Evolutionary conservation across 2,329 filamentous ascomycete species (phyloP).

Genomic region (Colletotrichum falcatum): DNA sequence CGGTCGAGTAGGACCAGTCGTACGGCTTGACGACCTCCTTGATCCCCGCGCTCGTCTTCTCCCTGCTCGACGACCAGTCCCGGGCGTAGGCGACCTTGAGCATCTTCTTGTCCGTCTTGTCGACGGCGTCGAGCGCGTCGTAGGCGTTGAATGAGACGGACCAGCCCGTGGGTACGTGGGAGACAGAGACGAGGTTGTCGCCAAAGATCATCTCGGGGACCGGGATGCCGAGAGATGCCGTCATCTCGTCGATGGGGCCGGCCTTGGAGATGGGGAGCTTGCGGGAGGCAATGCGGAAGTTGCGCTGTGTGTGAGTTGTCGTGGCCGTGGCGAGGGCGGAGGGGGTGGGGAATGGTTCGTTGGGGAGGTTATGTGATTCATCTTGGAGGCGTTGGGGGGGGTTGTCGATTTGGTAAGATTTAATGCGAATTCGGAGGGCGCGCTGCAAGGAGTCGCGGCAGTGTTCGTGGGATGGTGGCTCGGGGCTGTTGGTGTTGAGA

Average conservation of each 20-base stretch:
- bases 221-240: slow-evolving; percentile 81
- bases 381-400: slow-evolving; percentile 41
- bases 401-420: slow-evolving; percentile 9
- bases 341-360: slow-evolving; percentile 68
- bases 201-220: slow-evolving; percentile 99
- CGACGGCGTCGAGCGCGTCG: slow-evolving; percentile 89
- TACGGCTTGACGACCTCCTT: slow-evolving; percentile 95
- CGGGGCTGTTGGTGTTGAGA: slow-evolving; percentile 1
- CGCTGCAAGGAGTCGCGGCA: background rate
- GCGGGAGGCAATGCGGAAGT: slow-evolving; percentile 82
- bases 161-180: slow-evolving; percentile 83
- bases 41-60: slow-evolving; percentile 86
- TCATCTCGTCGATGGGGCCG: slow-evolving; percentile 88
- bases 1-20: slow-evolving; percentile 97
- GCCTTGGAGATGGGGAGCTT: slow-evolving; percentile 97
- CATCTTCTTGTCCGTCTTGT: slow-evolving; percentile 93
- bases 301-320: slow-evolving; percentile 67
- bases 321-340: slow-evolving; percentile 66
- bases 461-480: background rate
- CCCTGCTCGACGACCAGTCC: slow-evolving; percentile 79
- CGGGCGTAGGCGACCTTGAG: slow-evolving; percentile 92
- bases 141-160: slow-evolving; percentile 83
- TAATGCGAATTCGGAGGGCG: background rate
- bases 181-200: slow-evolving; percentile 85
- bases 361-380: slow-evolving; percentile 57